phyloP scores from a whole-genome alignment of 495 filamentous ascomycete species.

The Aspergillus heteromorphus region DNA sequence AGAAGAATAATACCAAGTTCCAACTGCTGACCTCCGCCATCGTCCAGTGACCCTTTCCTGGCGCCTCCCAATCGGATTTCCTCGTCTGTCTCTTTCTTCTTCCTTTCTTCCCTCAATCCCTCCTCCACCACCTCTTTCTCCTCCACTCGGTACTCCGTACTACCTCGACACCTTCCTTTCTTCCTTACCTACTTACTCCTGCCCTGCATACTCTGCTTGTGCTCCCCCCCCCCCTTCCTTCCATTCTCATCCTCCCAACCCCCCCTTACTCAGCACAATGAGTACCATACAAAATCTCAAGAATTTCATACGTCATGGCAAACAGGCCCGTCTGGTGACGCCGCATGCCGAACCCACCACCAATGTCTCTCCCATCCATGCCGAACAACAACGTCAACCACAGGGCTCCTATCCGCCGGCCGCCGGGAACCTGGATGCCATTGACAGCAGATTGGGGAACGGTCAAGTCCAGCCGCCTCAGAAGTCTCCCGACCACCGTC shows the following conservation, averaged over 20 bases:
- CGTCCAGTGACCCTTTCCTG: slow-evolving; percentile 45
- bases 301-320: slow-evolving; percentile 98
- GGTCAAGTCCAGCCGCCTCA: slow-evolving; percentile 55
- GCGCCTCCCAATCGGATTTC: slow-evolving; percentile 41
- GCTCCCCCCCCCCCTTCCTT: not conserved
- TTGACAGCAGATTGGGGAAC: slow-evolving; percentile 45
- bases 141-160: too few species aligned
- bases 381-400: slow-evolving; percentile 55
- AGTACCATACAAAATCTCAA: slow-evolving; percentile 87
- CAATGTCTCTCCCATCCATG: slow-evolving; percentile 61
- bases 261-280: slow-evolving; percentile 39
- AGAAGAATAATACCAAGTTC: not conserved
- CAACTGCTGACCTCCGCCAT: slow-evolving; percentile 44
- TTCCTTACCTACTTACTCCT: not conserved
- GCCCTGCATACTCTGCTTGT: not conserved
- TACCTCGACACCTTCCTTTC: not conserved
- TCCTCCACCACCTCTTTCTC: slow-evolving; percentile 21
- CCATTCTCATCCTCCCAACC: not conserved
- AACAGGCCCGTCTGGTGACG: slow-evolving; percentile 75
- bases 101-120: slow-evolving; percentile 69
- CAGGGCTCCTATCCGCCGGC: slow-evolving; percentile 44
- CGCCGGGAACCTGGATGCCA: slow-evolving; percentile 52
- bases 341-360: slow-evolving; percentile 62
- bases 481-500: slow-evolving; percentile 43
- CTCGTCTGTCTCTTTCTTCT: slow-evolving; percentile 66